phyloP scores from a whole-genome alignment of 805 yeast species.

The Cyberlindnera subsufficiens region DNA sequence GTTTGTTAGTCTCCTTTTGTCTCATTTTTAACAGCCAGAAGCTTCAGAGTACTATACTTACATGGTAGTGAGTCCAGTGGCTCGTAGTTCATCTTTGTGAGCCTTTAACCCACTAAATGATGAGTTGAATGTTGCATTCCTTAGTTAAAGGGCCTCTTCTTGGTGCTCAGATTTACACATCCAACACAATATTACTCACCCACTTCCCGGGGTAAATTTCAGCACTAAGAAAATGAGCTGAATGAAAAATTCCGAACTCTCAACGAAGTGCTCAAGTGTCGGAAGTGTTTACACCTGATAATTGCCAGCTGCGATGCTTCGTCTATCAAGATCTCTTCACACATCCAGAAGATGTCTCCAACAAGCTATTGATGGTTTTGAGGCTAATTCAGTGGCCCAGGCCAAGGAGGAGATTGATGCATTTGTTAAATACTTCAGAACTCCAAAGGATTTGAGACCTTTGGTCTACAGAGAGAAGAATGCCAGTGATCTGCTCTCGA shows the following conservation, averaged over 20 bases:
- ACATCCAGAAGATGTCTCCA: conserved; percentile 9
- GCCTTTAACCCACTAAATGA: neutral
- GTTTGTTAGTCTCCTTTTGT: too few relatives aligned
- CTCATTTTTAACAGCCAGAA: too few relatives aligned
- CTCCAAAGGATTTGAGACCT: conserved; percentile 29
- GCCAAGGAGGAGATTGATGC: conserved; percentile 25
- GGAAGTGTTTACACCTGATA: neutral
- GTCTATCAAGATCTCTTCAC: conserved; percentile 13
- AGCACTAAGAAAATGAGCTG: too few relatives aligned
- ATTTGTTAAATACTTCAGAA: conserved; percentile 28
- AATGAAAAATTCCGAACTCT: too few relatives aligned
- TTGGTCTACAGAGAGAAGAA: conserved; percentile 36
- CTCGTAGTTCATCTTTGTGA: conserved; percentile 24
- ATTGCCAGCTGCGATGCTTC: conserved; percentile 7
- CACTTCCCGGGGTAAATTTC: too few relatives aligned
- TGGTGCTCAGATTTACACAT: too few relatives aligned
- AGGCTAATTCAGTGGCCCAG: neutral
- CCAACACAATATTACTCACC: too few relatives aligned
- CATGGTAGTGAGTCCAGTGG: conserved; percentile 35
- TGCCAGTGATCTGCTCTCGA: conserved; percentile 29
- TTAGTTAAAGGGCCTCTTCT: too few relatives aligned
- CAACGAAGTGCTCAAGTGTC: too few relatives aligned
- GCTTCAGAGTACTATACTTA: conserved; percentile 21
- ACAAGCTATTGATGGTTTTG: conserved; percentile 2
- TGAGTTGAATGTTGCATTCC: too few relatives aligned